Evolutionary conservation across 345 rosid genomes (phyloP).

Genomic region (Eucalyptus curtisii): DNA sequence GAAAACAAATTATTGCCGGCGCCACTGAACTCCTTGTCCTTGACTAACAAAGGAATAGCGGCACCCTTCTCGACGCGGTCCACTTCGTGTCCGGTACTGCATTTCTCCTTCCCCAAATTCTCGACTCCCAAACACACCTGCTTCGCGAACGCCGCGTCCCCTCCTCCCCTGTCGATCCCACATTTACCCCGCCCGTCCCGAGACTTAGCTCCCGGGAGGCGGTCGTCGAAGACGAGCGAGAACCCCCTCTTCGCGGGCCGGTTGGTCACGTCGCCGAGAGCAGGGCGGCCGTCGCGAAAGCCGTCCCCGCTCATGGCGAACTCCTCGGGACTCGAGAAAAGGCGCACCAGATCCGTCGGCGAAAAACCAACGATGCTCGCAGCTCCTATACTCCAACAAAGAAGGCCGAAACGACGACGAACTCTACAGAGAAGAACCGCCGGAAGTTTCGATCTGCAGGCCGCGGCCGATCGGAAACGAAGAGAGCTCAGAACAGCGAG

Average conservation of each 20-base stretch:
- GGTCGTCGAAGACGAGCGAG: slow-evolving; percentile 21
- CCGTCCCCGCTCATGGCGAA: slow-evolving; percentile 42
- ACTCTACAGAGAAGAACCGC: neutral
- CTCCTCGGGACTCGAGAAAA: neutral
- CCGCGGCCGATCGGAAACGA: neutral
- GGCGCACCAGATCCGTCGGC: neutral
- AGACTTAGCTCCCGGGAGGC: slow-evolving; percentile 7
- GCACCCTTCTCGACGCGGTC: neutral
- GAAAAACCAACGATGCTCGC: neutral
- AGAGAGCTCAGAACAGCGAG: neutral
- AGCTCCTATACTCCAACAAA: neutral
- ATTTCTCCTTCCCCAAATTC: slow-evolving; percentile 21
- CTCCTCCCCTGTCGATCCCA: neutral
- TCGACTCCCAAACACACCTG: slow-evolving; percentile 32
- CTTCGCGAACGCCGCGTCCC: slow-evolving; percentile 16
- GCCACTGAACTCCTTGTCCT: neutral
- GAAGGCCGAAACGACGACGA: neutral
- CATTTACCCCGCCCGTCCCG: slow-evolving; percentile 11
- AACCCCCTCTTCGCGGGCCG: slow-evolving; percentile 26
- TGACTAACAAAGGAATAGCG: neutral
- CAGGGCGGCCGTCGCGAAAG: slow-evolving; percentile 11
- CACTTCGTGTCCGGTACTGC: neutral
- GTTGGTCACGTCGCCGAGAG: slow-evolving; percentile 47
- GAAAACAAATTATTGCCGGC: neutral
- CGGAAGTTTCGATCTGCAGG: neutral